A percentile compares a stretch with the other conserved stretches of the same genome.
phyloP scores from a whole-genome alignment of 2,329 filamentous ascomycete species.

The Sclerotiophoma versabilis region DNA sequence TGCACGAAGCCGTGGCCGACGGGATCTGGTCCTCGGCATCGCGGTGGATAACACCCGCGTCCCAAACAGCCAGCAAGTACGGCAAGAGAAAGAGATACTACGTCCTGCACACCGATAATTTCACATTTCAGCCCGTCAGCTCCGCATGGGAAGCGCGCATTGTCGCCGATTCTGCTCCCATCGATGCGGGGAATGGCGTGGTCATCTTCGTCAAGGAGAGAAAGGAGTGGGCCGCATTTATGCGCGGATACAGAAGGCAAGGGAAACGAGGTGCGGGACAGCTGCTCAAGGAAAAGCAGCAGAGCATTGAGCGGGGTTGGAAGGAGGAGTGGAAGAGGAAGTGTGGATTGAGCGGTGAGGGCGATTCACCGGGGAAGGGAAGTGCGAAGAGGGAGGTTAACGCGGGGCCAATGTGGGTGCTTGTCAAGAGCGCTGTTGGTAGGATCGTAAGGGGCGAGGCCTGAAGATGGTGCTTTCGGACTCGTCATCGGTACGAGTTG shows the following conservation, averaged over 20 bases:
- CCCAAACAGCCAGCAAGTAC: constrained; percentile 21
- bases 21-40: constrained; percentile 34
- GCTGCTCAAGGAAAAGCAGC: constrained; percentile 29
- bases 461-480: constrained; percentile 9
- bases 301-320: constrained; percentile 30
- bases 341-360: constrained; percentile 29
- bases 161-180: constrained; percentile 27
- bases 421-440: constrained; percentile 34
- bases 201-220: constrained; percentile 35
- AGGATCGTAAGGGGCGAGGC: constrained; percentile 35
- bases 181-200: constrained; percentile 37
- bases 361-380: constrained; percentile 6
- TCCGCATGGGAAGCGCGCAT: constrained; percentile 35
- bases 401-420: constrained; percentile 38
- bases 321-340: constrained; percentile 34
- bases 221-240: constrained; percentile 32
- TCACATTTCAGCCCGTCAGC: constrained; percentile 27
- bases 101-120: constrained; percentile 30
- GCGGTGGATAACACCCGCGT: constrained; percentile 34
- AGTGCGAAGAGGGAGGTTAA: constrained; percentile 29
- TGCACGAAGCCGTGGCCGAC: constrained; percentile 32
- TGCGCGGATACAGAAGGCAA: constrained; percentile 32
- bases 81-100: constrained; percentile 35
- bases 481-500: not conserved
- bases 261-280: constrained; percentile 30